A percentile compares a stretch with the other conserved stretches of the same genome.
phyloP scores from a whole-genome alignment of 176 grass and related monocot species.

The Juncus effusus region DNA sequence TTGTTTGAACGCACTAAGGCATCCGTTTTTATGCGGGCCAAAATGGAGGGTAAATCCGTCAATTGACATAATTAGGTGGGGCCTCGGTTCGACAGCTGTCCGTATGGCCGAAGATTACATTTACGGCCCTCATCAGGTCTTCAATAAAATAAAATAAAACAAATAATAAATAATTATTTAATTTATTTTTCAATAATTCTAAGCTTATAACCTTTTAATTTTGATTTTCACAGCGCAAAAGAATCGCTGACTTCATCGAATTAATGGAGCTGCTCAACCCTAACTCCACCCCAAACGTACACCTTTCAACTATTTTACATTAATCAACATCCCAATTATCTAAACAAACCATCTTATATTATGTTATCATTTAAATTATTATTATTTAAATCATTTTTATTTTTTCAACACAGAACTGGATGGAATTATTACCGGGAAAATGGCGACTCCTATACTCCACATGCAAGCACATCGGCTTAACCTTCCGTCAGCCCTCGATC shows the following conservation, averaged over 20 bases:
- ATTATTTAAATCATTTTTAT: conserved; percentile 24
- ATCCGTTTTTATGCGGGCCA: conserved; percentile 94
- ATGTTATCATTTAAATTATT: conserved; percentile 12
- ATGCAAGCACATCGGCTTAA: conserved; percentile 83
- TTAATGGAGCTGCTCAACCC: conserved; percentile 89
- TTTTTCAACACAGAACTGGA: conserved; percentile 56
- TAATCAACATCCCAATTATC: neutral
- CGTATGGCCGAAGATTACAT: conserved; percentile 97
- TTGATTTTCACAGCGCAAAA: conserved; percentile 59
- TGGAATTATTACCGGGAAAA: conserved; percentile 53
- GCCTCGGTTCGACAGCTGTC: conserved; percentile 87
- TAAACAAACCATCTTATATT: neutral
- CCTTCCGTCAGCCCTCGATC: conserved; percentile 65
- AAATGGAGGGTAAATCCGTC: conserved; percentile 84
- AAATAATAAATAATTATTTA: conserved; percentile 14
- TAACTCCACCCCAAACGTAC: conserved; percentile 59
- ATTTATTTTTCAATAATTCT: conserved; percentile 3
- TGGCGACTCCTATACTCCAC: conserved; percentile 88
- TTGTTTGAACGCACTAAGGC: conserved; percentile 77
- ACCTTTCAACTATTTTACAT: neutral
- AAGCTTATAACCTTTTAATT: conserved; percentile 17
- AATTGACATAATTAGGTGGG: conserved; percentile 63
- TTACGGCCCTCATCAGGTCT: conserved; percentile 80
- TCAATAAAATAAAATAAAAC: neutral
- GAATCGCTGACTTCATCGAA: conserved; percentile 78